A percentile compares a stretch with the other conserved stretches of the same genome.
These are phyloP conservation scores for Phialophora chinensis DNA, from an alignment of 2,329 filamentous ascomycete species.

Conservation along the genomic window DNA sequence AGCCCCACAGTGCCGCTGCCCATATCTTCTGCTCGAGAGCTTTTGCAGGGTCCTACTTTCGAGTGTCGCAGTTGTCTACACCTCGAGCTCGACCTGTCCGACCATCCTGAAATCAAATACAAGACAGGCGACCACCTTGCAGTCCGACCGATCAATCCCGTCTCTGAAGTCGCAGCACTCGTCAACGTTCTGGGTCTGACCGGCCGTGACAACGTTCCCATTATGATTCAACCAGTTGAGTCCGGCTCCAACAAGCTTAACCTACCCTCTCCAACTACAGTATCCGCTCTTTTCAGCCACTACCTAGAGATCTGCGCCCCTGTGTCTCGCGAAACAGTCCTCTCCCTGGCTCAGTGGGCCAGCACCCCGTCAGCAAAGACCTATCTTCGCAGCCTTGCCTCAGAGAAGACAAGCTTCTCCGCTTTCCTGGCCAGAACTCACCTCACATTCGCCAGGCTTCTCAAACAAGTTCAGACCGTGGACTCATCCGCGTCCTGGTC, in stretches of 20 bases:
- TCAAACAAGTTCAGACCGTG: slow-evolving; percentile 42
- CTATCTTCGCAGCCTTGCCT: slow-evolving; percentile 80
- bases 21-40: slow-evolving; percentile 9
- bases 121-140: slow-evolving; percentile 54
- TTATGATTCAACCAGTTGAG: slow-evolving; percentile 34
- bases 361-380: slow-evolving; percentile 78
- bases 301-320: slow-evolving; percentile 92
- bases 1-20: neutral
- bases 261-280: slow-evolving; percentile 88
- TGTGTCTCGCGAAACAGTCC: slow-evolving; percentile 88
- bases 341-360: slow-evolving; percentile 80
- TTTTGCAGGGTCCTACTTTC: slow-evolving; percentile 17
- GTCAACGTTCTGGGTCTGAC: slow-evolving; percentile 43
- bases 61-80: slow-evolving; percentile 46
- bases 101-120: slow-evolving; percentile 47
- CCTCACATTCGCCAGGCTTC: slow-evolving; percentile 42
- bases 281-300: slow-evolving; percentile 82
- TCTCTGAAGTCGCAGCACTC: slow-evolving; percentile 45
- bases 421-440: slow-evolving; percentile 63
- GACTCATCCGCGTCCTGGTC: slow-evolving; percentile 33
- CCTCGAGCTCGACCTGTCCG: slow-evolving; percentile 46
- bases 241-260: slow-evolving; percentile 59
- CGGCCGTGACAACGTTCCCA: slow-evolving; percentile 36
- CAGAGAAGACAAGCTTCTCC: slow-evolving; percentile 85
- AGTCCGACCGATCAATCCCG: slow-evolving; percentile 50